Percentiles rank a stretch among this genome's conserved stretches.
These are phyloP conservation scores for Lactarius evosmus DNA, from an alignment of 768 basidiomycete genomes.

Conservation along the genomic window DNA sequence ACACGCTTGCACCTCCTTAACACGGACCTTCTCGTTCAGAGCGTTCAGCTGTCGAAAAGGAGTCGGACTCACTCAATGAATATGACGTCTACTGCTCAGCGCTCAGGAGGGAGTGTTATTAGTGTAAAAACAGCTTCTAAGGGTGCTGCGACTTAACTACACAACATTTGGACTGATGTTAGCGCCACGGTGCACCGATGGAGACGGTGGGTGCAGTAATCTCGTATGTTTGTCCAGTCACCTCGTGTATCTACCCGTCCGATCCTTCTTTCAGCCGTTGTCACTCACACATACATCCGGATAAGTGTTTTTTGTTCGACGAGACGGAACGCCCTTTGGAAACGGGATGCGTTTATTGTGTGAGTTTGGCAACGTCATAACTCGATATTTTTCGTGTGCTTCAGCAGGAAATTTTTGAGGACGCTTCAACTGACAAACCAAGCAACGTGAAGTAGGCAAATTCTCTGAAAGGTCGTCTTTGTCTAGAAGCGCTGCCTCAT, in stretches of 20 bases:
- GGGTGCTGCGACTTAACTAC: background rate
- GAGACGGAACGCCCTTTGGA: conserved; percentile 43
- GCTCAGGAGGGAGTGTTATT: conserved; percentile 22
- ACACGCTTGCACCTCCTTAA: background rate
- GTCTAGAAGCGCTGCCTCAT: conserved; percentile 53
- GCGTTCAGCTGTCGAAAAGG: conserved; percentile 27
- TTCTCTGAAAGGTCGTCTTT: conserved; percentile 44
- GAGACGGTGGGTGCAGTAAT: too few species aligned
- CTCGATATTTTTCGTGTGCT: background rate
- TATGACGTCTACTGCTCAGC: conserved; percentile 29
- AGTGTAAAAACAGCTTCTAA: conserved; percentile 26
- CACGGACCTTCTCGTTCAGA: conserved; percentile 23
- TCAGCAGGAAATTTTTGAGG: conserved; percentile 52
- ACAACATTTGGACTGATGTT: background rate
- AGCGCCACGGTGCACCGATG: background rate
- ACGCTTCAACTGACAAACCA: conserved; percentile 50
- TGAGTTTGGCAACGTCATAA: background rate
- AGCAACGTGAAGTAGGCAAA: conserved; percentile 51
- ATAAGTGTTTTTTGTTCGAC: conserved; percentile 65
- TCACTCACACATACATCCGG: conserved; percentile 64
- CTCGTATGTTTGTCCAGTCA: background rate
- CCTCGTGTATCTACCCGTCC: background rate
- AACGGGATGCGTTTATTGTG: conserved; percentile 38
- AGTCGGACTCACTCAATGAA: conserved; percentile 25
- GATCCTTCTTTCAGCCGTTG: conserved; percentile 40